phyloP scores from a whole-genome alignment of 805 yeast genomes.

The Monosporozyma unispora region DNA sequence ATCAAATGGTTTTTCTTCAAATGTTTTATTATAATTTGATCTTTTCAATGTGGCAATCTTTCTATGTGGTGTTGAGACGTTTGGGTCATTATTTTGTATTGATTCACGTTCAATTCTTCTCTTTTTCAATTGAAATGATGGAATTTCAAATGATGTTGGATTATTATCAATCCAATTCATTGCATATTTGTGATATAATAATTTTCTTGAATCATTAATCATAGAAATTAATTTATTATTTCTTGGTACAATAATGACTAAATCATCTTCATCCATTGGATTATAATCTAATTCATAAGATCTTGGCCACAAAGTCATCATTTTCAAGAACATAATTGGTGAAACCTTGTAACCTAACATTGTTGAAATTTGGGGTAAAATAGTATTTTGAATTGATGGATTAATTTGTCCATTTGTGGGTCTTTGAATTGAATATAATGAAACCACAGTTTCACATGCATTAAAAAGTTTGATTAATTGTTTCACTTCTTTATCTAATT shows the following conservation, averaged over 20 bases:
- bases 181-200: slow-evolving; percentile 18
- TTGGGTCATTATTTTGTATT: neutral
- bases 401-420: slow-evolving; percentile 9
- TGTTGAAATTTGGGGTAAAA: slow-evolving; percentile 25
- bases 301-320: slow-evolving; percentile 26
- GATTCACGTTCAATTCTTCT: slow-evolving; percentile 9
- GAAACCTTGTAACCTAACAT: slow-evolving; percentile 23
- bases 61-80: neutral
- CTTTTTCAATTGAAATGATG: slow-evolving; percentile 16
- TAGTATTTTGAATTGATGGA: slow-evolving; percentile 11
- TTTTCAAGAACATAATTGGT: slow-evolving; percentile 17
- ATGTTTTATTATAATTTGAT: slow-evolving; percentile 12
- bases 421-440: slow-evolving; percentile 21
- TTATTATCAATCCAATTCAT: slow-evolving; percentile 16
- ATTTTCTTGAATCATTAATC: slow-evolving; percentile 21
- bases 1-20: slow-evolving; percentile 12
- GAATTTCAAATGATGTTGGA: slow-evolving; percentile 15
- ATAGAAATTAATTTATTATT: slow-evolving; percentile 12
- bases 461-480: slow-evolving; percentile 13
- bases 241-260: slow-evolving; percentile 9
- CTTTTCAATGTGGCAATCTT: slow-evolving; percentile 12
- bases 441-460: slow-evolving; percentile 21
- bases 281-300: slow-evolving; percentile 15
- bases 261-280: neutral
- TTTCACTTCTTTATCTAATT: slow-evolving; percentile 14